Percentiles rank a stretch among this genome's conserved stretches.
phyloP scores from a whole-genome alignment of 352 stramenopile genomes.

The Phytophthora pisi region DNA sequence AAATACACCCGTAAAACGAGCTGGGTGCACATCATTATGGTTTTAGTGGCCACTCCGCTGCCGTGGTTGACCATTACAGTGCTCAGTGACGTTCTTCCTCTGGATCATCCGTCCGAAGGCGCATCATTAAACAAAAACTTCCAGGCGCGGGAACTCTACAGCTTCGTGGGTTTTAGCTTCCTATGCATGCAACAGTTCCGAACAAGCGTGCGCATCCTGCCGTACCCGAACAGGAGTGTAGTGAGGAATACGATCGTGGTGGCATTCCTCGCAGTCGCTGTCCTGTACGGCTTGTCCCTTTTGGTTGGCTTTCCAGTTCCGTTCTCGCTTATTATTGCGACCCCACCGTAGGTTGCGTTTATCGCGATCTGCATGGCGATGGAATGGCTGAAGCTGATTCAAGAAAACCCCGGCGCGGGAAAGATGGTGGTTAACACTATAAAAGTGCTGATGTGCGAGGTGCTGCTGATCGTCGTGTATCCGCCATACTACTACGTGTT shows the following conservation, averaged over 20 bases:
- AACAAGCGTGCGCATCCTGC: not conserved
- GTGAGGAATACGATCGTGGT: not conserved
- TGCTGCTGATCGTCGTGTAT: not conserved
- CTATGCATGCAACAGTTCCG: not conserved
- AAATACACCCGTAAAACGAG: not conserved
- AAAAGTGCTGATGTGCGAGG: not conserved
- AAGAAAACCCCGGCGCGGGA: not conserved
- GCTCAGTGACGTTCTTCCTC: not conserved
- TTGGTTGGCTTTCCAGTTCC: no score
- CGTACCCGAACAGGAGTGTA: not conserved
- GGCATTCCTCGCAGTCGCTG: not conserved
- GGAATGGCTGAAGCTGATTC: not conserved
- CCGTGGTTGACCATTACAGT: not conserved
- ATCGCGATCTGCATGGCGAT: not conserved
- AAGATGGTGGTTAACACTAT: not conserved
- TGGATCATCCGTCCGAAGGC: not conserved
- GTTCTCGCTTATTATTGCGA: no score
- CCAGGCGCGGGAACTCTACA: not conserved
- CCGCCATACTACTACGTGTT: not conserved
- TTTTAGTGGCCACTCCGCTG: not conserved
- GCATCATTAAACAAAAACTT: not conserved
- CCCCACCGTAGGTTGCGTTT: no score
- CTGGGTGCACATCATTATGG: not conserved
- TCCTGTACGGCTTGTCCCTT: not conserved
- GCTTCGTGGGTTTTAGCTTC: constrained; percentile 5